Conservation (phyloP, 108 stramenopile species). For the Pseudonitzschia delicatissima region DNA sequence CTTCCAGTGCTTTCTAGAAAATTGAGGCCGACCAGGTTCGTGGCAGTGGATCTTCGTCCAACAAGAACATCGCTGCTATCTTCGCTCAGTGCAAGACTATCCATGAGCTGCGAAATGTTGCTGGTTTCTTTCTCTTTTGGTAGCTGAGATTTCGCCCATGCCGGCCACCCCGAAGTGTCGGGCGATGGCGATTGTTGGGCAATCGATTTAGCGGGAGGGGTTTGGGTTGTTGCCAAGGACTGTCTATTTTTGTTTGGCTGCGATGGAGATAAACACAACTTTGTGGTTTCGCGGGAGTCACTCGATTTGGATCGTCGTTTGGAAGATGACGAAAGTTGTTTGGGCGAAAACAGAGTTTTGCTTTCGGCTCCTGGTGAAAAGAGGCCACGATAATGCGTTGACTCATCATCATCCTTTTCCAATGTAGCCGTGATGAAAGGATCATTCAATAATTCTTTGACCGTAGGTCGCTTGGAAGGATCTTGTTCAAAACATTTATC, state of each 20-base stretch:
- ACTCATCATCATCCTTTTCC: conserved; percentile 28
- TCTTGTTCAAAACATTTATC: conserved; percentile 67
- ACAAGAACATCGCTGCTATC: conserved; percentile 23
- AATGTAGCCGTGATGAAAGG: conserved; percentile 41
- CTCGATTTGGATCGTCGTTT: conserved; percentile 16
- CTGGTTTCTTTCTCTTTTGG: background rate
- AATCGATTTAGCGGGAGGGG: background rate
- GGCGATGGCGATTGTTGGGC: conserved; percentile 56
- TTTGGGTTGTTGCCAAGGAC: background rate
- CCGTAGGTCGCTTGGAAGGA: conserved; percentile 63
- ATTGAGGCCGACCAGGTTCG: conserved; percentile 18
- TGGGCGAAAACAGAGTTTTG: background rate
- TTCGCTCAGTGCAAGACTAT: conserved; percentile 38
- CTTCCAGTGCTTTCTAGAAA: conserved; percentile 9
- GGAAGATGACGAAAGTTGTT: background rate
- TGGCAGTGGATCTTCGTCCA: conserved; percentile 1
- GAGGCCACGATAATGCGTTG: conserved; percentile 14
- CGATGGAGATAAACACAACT: conserved; percentile 32
- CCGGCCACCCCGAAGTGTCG: conserved; percentile 65
- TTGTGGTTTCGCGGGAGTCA: conserved; percentile 4
- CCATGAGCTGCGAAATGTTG: conserved; percentile 25
- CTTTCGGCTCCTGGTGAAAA: conserved; percentile 33
- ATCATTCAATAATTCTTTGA: conserved; percentile 36
- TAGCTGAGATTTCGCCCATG: conserved; percentile 40
- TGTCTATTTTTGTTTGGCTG: conserved; percentile 2